Percentiles rank a stretch among this genome's conserved stretches.
Evolutionary conservation across 495 filamentous ascomycete species (phyloP).

Genomic region (Aspergillus leporis): DNA sequence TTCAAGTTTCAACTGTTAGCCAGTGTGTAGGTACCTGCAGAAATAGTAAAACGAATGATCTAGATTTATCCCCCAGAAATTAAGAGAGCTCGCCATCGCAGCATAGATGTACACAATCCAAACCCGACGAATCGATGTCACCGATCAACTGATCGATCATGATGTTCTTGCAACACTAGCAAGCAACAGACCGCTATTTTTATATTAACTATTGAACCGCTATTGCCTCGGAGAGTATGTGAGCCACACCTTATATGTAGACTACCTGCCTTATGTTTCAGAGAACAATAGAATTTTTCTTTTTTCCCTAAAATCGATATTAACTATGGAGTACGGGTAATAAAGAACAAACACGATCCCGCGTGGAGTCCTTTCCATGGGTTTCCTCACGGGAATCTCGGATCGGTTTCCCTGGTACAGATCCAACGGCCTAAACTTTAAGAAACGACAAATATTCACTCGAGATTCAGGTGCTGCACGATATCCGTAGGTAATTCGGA

Average conservation of each 20-base stretch:
- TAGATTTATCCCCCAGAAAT: not conserved
- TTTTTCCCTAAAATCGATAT: not conserved
- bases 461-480: not conserved
- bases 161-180: not conserved
- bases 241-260: not conserved
- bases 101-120: not conserved
- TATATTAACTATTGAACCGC: not conserved
- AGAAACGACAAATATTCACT: not conserved
- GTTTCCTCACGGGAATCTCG: slow-evolving; percentile 4
- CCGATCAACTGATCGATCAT: slow-evolving; percentile 4
- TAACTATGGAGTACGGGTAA: slow-evolving; percentile 2
- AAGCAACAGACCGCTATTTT: not conserved
- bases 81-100: not conserved
- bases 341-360: not conserved
- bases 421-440: slow-evolving; percentile 1
- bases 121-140: not conserved
- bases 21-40: not conserved
- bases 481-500: too few relatives aligned
- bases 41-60: not conserved
- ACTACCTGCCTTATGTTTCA: not conserved
- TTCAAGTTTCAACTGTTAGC: too few relatives aligned
- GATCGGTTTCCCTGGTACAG: not conserved
- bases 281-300: not conserved
- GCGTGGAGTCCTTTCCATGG: not conserved
- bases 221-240: not conserved